phyloP scores from a whole-genome alignment of 2,329 filamentous ascomycete species.

The Hypomyces perniciosus region DNA sequence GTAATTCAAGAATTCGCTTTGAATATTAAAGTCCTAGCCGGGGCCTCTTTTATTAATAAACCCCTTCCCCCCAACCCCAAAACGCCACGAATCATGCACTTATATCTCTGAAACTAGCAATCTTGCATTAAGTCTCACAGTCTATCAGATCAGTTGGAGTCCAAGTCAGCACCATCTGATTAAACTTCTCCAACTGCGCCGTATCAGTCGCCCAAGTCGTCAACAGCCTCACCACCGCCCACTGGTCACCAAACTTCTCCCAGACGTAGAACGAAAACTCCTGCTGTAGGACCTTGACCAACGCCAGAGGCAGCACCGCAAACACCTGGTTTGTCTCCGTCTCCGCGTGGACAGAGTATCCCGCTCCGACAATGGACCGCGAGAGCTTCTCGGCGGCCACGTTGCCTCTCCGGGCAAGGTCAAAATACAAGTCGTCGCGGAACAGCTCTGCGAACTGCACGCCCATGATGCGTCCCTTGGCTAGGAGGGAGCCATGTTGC shows the following conservation, averaged over 20 bases:
- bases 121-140: neutral
- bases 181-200: conserved; percentile 34
- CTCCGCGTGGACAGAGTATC: conserved; percentile 35
- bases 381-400: conserved; percentile 38
- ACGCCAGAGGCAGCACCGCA: conserved; percentile 33
- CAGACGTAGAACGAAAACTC: conserved; percentile 42
- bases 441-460: conserved; percentile 46
- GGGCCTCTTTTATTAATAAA: no score
- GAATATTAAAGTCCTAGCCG: no score
- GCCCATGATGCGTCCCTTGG: conserved; percentile 44
- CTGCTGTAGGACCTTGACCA: conserved; percentile 36
- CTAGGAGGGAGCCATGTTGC: conserved; percentile 44
- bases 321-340: conserved; percentile 50
- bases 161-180: conserved; percentile 22
- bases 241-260: conserved; percentile 36
- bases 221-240: conserved; percentile 38
- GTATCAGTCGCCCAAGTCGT: conserved; percentile 46
- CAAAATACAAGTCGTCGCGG: conserved; percentile 38
- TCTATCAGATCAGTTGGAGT: conserved; percentile 18
- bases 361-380: conserved; percentile 34
- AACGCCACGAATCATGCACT: no score
- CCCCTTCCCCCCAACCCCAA: no score
- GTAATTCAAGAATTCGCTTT: no score
- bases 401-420: conserved; percentile 40
- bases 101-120: no score